Evolutionary conservation across 345 rosid species (phyloP).

Genomic region (Eucalyptus urophylla): DNA sequence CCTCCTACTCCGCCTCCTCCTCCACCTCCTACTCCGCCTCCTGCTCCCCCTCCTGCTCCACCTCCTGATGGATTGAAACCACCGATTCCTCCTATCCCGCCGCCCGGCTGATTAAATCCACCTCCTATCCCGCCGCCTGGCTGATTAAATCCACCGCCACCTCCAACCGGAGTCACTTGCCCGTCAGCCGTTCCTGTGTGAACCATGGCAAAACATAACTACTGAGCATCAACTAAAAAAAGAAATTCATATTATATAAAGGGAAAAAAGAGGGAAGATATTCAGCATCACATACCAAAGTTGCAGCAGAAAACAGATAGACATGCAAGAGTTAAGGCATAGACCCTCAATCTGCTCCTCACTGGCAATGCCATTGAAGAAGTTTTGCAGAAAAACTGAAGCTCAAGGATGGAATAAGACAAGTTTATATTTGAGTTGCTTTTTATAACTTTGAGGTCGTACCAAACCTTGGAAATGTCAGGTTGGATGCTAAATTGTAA

Average conservation of each 20-base stretch:
- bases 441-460: not conserved
- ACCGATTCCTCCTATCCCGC: not conserved
- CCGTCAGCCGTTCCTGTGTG: slow-evolving; percentile 30
- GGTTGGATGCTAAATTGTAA: not conserved
- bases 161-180: slow-evolving; percentile 3
- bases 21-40: not conserved
- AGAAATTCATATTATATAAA: not conserved
- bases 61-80: not conserved
- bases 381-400: not conserved
- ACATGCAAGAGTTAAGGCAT: slow-evolving; percentile 3
- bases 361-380: slow-evolving; percentile 30
- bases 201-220: not conserved
- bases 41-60: not conserved
- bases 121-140: not conserved
- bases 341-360: slow-evolving; percentile 6
- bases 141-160: not conserved
- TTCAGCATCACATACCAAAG: not conserved
- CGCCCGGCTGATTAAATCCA: not conserved
- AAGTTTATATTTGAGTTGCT: not conserved
- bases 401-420: not conserved
- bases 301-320: slow-evolving; percentile 15
- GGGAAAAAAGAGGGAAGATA: not conserved
- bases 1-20: not conserved
- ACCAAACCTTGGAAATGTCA: not conserved
- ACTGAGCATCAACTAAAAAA: not conserved